A percentile compares a stretch with the other conserved stretches of the same genome.
Conservation (phyloP, 2,329 filamentous ascomycete species). For the Aspergillus quadrilineatus region DNA sequence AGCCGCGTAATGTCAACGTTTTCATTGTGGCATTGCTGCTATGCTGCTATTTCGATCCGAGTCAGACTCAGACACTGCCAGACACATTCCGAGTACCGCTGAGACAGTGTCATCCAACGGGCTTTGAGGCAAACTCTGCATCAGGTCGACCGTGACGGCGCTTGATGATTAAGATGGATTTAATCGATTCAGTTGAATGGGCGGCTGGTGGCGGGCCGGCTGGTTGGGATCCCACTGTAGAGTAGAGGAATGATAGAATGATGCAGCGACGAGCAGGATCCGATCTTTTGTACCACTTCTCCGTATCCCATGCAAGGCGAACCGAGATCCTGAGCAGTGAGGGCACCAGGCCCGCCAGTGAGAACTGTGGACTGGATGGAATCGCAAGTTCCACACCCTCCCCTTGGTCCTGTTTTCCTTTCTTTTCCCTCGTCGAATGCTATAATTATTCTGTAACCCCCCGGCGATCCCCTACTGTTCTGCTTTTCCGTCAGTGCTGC, state of each 20-base stretch:
- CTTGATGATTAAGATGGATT: too few species aligned
- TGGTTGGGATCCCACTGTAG: too few species aligned
- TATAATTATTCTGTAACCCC: conserved; percentile 13
- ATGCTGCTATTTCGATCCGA: neutral
- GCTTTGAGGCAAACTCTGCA: neutral
- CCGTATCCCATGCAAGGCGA: neutral
- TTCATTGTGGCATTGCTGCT: neutral
- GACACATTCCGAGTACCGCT: neutral
- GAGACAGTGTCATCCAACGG: neutral
- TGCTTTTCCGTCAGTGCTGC: conserved; percentile 5
- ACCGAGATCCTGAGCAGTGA: neutral
- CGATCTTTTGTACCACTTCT: neutral
- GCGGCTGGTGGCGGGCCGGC: too few species aligned
- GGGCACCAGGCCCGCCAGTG: neutral
- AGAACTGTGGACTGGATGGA: neutral
- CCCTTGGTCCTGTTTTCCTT: conserved; percentile 5
- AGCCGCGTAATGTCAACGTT: neutral
- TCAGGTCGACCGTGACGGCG: neutral
- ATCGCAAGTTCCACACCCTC: conserved; percentile 6
- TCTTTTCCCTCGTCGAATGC: conserved; percentile 7
- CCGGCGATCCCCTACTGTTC: neutral
- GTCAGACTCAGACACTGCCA: neutral
- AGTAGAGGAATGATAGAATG: too few species aligned
- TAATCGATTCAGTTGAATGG: too few species aligned
- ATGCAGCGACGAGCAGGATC: neutral